These are phyloP conservation scores for Blastobotrys apis DNA, from an alignment of 1,139 yeast species.

Conservation along the genomic window DNA sequence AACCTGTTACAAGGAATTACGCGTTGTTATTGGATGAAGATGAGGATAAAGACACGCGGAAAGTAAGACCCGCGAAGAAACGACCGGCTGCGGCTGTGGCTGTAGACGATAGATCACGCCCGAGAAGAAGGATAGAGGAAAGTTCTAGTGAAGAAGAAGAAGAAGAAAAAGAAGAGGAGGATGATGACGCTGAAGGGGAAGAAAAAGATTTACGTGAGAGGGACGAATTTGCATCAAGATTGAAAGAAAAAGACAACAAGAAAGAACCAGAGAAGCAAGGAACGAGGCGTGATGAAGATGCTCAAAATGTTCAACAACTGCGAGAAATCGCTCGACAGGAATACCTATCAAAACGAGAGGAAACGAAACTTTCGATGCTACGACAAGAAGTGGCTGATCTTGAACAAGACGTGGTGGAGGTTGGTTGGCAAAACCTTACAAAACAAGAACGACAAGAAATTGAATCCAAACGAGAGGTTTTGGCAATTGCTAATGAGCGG, in stretches of 20 bases:
- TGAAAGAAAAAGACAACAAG: constrained; percentile 15
- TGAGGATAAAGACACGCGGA: constrained; percentile 1
- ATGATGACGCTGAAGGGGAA: constrained; percentile 14
- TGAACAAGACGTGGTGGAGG: constrained; percentile 43
- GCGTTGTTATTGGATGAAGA: constrained; percentile 20
- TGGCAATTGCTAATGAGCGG: constrained; percentile 42
- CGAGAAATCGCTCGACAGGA: constrained; percentile 47
- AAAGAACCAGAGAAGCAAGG: background rate
- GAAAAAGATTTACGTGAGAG: constrained; percentile 6
- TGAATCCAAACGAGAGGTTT: constrained; percentile 46
- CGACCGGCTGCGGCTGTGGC: background rate
- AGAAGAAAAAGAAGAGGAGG: constrained; percentile 11
- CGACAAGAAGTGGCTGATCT: constrained; percentile 47
- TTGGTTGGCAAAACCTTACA: constrained; percentile 50
- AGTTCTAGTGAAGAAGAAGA: constrained; percentile 15
- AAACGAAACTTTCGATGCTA: constrained; percentile 42
- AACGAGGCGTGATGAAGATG: constrained; percentile 17
- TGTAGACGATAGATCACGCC: constrained; percentile 1
- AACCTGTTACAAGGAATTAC: constrained; percentile 15
- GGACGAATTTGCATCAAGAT: constrained; percentile 1
- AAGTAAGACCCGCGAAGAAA: background rate
- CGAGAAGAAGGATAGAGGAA: constrained; percentile 9
- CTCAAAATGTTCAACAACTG: constrained; percentile 15
- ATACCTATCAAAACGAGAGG: constrained; percentile 47
- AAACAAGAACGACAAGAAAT: constrained; percentile 49